Base-by-base conservation (phyloP, 1,139 yeast genomes). In the Lodderomyces oxycetoniae region DNA sequence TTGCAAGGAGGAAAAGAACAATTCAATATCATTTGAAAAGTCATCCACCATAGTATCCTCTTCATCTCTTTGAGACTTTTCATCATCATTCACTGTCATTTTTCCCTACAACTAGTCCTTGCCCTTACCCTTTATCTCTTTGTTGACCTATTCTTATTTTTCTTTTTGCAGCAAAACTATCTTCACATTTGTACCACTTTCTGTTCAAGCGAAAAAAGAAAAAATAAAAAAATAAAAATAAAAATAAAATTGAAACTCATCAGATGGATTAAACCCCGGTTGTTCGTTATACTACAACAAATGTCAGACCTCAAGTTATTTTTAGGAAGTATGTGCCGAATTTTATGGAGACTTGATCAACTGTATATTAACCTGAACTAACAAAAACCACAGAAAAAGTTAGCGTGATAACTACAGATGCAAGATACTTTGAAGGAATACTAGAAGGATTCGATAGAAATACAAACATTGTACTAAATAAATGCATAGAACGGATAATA, bases 391-490 rank as follows among this genome's bases (percentile, higher is more conserved):
- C 32, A 71, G 79, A 73, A 43, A 65, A 66, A 45, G 89, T 88
- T 9, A 71, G 83, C 37, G 74, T 88, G 9, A 68, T 89, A 35
- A 82, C 95, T n/a, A 75, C 93, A 2, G 95, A 86, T 51, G 96
- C 94, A 13, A 64, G 88, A 36, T 62, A 77, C 40, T 75, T 79
- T 37, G 70, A 75, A 53, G 97, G 96, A 1, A 67, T 59, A 17
- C 70, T 89, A 26, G 80, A 79, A 52, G 95, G 96, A 14, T 88
- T 71, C 50, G 97, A 89, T 55, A 80, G 82, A 48, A 67, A 82
- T 33, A 82, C 94, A 17, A 89, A 89, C 51, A 50, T 89, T 14
- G 68, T 87, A 27, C 63, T 89, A 28, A 59, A 79, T 6, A 59
- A 70, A 22, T 70, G 91, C n/a, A 56, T 69, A 23, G 91, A 84